These are phyloP conservation scores for Lipomyces chichibuensis DNA, from an alignment of 805 yeast genomes.

Conservation along the genomic window DNA sequence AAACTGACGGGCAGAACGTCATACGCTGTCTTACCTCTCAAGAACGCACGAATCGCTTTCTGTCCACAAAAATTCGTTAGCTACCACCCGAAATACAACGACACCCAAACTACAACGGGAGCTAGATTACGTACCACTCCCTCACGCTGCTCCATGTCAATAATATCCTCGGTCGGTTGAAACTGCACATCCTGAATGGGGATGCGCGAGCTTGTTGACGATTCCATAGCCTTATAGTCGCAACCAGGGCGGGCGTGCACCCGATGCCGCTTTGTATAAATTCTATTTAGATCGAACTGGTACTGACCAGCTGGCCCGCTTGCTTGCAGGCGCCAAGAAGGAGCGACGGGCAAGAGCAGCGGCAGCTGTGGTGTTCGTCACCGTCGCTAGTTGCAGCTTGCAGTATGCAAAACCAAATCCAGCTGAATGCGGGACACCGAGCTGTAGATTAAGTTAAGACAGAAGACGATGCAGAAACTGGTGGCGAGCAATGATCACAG, in stretches of 20 bases:
- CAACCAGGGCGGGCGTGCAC: background rate
- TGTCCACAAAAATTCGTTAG: slow-evolving; percentile 3
- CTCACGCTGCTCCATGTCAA: slow-evolving; percentile 33
- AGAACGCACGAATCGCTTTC: slow-evolving; percentile 77
- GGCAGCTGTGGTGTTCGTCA: background rate
- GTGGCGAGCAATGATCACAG: background rate
- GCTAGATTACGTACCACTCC: slow-evolving; percentile 25
- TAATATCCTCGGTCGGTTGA: slow-evolving; percentile 23
- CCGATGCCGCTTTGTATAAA: background rate
- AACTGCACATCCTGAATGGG: slow-evolving; percentile 28
- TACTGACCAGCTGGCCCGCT: background rate
- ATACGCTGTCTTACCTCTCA: slow-evolving; percentile 89
- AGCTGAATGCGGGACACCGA: background rate
- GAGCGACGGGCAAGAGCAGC: background rate
- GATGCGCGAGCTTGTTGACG: slow-evolving; percentile 8
- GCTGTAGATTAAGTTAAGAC: background rate
- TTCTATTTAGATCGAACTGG: background rate
- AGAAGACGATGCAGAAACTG: background rate
- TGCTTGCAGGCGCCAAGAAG: background rate
- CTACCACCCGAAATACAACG: background rate
- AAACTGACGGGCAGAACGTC: slow-evolving; percentile 96
- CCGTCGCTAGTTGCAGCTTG: background rate
- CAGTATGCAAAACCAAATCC: background rate
- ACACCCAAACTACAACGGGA: background rate
- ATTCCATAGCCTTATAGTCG: background rate